Base-by-base conservation (phyloP, 441 rosid species). In the Corymbia calophylla region DNA sequence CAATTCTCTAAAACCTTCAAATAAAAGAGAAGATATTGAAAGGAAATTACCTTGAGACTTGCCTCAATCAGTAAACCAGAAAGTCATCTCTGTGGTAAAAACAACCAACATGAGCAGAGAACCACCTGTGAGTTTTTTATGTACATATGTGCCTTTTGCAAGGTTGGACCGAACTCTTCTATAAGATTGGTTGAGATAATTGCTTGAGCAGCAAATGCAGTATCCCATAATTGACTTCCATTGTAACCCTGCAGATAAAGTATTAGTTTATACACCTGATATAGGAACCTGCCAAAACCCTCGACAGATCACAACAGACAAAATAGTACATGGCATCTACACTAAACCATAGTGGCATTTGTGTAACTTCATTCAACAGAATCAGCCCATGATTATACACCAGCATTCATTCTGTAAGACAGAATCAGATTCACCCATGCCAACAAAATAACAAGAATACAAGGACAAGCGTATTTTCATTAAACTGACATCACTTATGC, bases 181-280 rank as follows among this genome's bases (percentile, higher is more conserved):
- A 92, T 86, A 88, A 97, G 94, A 88, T 95, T 94, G 87, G 98
- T 93, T 89, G 99, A 95, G 87, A 95, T 55, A 91, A 97, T 94
- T 68, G 99, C 99, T 95, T 98, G 99, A 92, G 95, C 92, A 88
- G 97, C 93, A 92, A 98, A 97, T 91, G 96, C 91, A 17, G 99
- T 94, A 91, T 98, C 99, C 99, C 99, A 98, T 82, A 95, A 92
- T 94, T 97, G 99, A 93, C 99, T 96, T 90, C 99, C 99, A 91
- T 98, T 97, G 87, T 96, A 97, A 92, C 99, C 98, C 99, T 98
- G 96, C 93, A 92, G 35, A 49, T 47, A 49, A 73, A 16, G 8
- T 9, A 66, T 60, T 32, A 77, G 18, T 77, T 12, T 23, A 77
- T 77, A 77, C n/a, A 77, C 29, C 49, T 73, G 49, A 73, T 3